Conservation (phyloP, 495 filamentous ascomycete genomes). For the Opeltia flavorubescens region DNA sequence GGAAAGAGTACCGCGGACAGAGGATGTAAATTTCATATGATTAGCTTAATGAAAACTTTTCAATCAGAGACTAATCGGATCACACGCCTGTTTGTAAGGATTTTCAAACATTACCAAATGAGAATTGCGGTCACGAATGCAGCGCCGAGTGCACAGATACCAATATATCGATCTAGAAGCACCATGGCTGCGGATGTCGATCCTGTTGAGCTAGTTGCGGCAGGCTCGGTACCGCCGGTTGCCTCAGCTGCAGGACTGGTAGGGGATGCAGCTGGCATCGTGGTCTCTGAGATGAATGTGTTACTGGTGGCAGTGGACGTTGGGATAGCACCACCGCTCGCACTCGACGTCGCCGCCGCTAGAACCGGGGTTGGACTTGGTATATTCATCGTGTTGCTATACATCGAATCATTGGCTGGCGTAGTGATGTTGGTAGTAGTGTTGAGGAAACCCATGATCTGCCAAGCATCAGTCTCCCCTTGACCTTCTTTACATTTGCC, state of each 20-base stretch:
- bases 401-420: conserved; percentile 3
- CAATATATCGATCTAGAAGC: no score
- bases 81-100: no score
- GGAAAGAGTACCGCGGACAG: no score
- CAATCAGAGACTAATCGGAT: no score
- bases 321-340: not conserved
- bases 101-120: no score
- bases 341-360: not conserved
- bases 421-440: conserved; percentile 5
- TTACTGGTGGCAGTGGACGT: not conserved
- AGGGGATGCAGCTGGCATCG: not conserved
- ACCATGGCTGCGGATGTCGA: not conserved
- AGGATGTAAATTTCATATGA: no score
- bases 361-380: not conserved
- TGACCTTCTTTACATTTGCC: not conserved
- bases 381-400: conserved; percentile 2
- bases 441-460: conserved; percentile 7
- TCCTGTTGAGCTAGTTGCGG: not conserved
- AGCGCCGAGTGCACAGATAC: no score
- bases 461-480: no score
- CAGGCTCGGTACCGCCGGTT: not conserved
- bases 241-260: not conserved
- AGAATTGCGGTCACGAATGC: no score
- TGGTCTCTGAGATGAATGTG: not conserved
- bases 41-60: no score